Evolutionary conservation across 805 yeast genomes (phyloP).

Genomic region (Dipodascus albidus): DNA sequence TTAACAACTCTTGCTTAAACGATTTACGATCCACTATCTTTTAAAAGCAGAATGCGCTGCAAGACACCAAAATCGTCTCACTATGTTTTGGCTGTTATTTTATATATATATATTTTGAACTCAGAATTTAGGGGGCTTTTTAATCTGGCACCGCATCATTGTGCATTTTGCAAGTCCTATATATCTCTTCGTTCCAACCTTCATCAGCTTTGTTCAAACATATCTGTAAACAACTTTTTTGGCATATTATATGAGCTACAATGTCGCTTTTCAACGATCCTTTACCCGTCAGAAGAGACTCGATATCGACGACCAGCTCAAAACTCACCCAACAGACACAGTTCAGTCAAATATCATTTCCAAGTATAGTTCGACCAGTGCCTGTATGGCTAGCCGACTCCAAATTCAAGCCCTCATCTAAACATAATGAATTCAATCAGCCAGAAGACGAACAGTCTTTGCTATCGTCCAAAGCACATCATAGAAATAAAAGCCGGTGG

Average conservation of each 20-base stretch:
- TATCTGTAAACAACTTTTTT: background rate
- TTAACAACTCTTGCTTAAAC: too few species aligned
- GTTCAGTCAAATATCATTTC: background rate
- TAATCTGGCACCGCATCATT: background rate
- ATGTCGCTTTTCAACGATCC: background rate
- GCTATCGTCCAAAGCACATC: background rate
- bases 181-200: background rate
- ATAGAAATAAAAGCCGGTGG: background rate
- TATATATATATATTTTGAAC: too few species aligned
- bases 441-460: background rate
- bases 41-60: too few species aligned
- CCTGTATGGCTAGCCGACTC: conserved; percentile 1
- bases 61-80: background rate
- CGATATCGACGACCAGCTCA: background rate
- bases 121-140: background rate
- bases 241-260: background rate
- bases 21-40: too few species aligned
- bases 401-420: background rate
- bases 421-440: background rate
- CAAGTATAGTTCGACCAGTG: background rate
- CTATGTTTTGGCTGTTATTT: background rate
- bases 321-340: background rate
- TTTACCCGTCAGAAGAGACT: background rate
- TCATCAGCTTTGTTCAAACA: background rate
- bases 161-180: background rate